phyloP scores from a whole-genome alignment of 176 grass and related monocot genomes.

The Eleusine coracana region DNA sequence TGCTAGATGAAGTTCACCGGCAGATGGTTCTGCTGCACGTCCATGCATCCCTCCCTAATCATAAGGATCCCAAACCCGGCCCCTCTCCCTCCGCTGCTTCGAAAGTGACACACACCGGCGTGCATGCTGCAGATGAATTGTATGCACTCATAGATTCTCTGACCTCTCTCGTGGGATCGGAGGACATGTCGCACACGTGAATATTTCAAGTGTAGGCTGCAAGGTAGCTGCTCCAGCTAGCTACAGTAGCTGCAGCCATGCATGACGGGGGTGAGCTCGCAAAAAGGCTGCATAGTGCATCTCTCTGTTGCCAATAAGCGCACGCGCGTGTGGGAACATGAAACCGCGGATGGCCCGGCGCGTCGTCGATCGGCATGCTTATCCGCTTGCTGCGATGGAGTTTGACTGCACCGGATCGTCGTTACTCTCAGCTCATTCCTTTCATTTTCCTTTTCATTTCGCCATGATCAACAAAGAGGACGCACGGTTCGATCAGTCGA shows the following conservation, averaged over 20 bases:
- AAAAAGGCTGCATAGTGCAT: neutral
- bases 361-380: neutral
- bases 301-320: neutral
- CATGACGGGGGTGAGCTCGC: neutral
- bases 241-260: neutral
- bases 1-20: no score
- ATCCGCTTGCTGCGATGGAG: neutral
- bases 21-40: neutral
- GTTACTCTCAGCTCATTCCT: neutral
- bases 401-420: no score
- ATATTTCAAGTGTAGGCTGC: neutral
- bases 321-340: neutral
- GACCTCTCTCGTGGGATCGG: neutral
- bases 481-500: neutral
- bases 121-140: neutral
- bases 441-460: neutral
- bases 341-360: neutral
- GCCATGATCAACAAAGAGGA: neutral
- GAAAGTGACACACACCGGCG: neutral
- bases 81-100: neutral
- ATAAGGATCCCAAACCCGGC: neutral
- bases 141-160: neutral
- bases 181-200: neutral
- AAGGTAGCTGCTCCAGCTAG: neutral
- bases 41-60: neutral